These are phyloP conservation scores for Sedum album DNA, from an alignment of 164 flowering plant genomes.

Conservation along the genomic window DNA sequence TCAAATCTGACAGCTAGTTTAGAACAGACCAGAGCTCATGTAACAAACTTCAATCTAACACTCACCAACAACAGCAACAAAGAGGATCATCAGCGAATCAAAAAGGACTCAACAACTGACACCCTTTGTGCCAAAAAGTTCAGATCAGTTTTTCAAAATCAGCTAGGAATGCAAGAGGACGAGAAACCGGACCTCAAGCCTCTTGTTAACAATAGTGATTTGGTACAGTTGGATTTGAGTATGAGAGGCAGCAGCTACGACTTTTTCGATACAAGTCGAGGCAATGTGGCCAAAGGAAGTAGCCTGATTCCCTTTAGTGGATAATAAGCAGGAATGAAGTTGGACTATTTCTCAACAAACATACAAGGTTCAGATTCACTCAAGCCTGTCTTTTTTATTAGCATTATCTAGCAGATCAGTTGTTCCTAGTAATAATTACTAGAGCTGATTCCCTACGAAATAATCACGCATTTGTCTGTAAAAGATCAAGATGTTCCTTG, in stretches of 20 bases:
- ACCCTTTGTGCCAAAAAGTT: conserved; percentile 12
- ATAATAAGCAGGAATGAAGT: no score
- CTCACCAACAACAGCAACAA: conserved; percentile 30
- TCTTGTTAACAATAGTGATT: conserved; percentile 22
- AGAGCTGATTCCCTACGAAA: background rate
- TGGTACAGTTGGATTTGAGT: conserved; percentile 42
- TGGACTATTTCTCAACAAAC: background rate
- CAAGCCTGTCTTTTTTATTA: background rate
- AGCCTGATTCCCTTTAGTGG: background rate
- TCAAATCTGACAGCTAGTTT: conserved; percentile 13
- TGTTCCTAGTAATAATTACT: background rate
- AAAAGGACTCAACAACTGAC: background rate
- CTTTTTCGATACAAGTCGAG: conserved; percentile 25
- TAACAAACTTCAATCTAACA: conserved; percentile 53
- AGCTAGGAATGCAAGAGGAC: conserved; percentile 13
- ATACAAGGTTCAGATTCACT: background rate
- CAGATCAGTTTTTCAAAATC: conserved; percentile 20
- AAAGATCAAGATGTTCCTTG: background rate
- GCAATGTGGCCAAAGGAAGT: background rate
- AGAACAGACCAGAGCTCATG: conserved; percentile 39
- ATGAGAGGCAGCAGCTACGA: conserved; percentile 41
- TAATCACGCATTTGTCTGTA: background rate
- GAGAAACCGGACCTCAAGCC: conserved; percentile 24
- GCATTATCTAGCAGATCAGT: background rate
- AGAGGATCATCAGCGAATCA: conserved; percentile 14